phyloP scores from a whole-genome alignment of 306 rosid genomes.

The Carpinus fangiana region DNA sequence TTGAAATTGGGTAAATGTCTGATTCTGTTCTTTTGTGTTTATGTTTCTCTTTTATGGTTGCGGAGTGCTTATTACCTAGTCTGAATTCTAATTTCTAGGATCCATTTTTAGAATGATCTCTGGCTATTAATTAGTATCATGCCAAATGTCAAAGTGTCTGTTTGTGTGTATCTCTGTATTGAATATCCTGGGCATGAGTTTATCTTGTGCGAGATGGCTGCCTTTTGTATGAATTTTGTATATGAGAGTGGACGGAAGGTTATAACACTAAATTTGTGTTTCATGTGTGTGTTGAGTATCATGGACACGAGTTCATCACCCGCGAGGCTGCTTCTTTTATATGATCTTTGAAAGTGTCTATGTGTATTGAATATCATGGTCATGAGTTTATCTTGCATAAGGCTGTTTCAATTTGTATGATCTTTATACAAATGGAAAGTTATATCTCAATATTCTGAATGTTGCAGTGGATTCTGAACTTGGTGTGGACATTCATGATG shows the following conservation, averaged over 20 bases:
- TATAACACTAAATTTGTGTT: too few relatives aligned
- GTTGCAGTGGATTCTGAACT: conserved; percentile 32
- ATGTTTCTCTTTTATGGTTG: not conserved
- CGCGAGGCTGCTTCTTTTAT: too few relatives aligned
- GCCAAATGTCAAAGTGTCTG: too few relatives aligned
- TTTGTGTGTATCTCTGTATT: not conserved
- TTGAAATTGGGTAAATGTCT: not conserved
- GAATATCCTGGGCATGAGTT: not conserved
- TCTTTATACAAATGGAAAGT: not conserved
- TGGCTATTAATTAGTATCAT: not conserved
- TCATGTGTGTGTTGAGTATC: too few relatives aligned
- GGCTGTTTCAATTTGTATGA: not conserved
- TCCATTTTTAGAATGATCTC: not conserved
- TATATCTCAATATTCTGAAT: conserved; percentile 10
- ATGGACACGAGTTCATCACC: too few relatives aligned
- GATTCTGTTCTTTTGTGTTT: not conserved
- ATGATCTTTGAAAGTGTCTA: too few relatives aligned
- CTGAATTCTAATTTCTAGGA: not conserved
- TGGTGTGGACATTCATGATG: conserved; percentile 13
- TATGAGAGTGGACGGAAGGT: too few relatives aligned
- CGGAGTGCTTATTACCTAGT: not conserved
- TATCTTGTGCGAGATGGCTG: not conserved
- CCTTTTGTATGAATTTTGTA: too few relatives aligned
- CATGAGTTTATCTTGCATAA: too few relatives aligned
- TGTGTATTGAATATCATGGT: too few relatives aligned